phyloP scores from a whole-genome alignment of 805 yeast species.

The Candida tibetensis region DNA sequence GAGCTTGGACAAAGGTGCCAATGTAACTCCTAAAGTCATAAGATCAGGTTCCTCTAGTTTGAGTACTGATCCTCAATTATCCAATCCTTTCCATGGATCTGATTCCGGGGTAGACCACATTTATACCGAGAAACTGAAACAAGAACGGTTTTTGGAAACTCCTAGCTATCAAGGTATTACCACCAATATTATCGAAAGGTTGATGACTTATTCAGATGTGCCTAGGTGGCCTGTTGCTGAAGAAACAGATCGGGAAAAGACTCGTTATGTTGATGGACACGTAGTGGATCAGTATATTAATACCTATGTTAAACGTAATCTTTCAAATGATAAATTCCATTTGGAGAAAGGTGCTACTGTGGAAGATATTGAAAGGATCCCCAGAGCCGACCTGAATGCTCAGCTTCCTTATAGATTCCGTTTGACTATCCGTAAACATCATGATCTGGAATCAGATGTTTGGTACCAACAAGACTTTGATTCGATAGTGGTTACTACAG shows the following conservation, averaged over 20 bases:
- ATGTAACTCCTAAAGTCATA: constrained; percentile 18
- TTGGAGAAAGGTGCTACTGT: constrained; percentile 34
- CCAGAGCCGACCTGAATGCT: background rate
- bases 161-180: constrained; percentile 24
- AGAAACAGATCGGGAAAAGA: constrained; percentile 16
- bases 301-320: constrained; percentile 22
- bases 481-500: constrained; percentile 43
- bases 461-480: constrained; percentile 42
- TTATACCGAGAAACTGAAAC: constrained; percentile 8
- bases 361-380: constrained; percentile 33
- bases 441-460: constrained; percentile 21
- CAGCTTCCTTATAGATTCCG: constrained; percentile 20
- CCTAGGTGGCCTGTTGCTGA: constrained; percentile 32
- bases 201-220: constrained; percentile 46
- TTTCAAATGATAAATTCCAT: constrained; percentile 16
- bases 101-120: constrained; percentile 1
- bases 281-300: constrained; percentile 28
- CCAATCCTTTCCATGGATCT: constrained; percentile 21
- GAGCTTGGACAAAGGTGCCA: constrained; percentile 28
- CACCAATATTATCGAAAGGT: constrained; percentile 43
- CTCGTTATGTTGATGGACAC: constrained; percentile 25
- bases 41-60: constrained; percentile 19
- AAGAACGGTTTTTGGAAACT: constrained; percentile 30
- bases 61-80: constrained; percentile 28
- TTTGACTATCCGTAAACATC: constrained; percentile 27